Evolutionary conservation across 139 green algal genomes (phyloP), one percentile per base, ranked within the genome.

Genomic region (Raphidocelis subcapitata): DNA sequence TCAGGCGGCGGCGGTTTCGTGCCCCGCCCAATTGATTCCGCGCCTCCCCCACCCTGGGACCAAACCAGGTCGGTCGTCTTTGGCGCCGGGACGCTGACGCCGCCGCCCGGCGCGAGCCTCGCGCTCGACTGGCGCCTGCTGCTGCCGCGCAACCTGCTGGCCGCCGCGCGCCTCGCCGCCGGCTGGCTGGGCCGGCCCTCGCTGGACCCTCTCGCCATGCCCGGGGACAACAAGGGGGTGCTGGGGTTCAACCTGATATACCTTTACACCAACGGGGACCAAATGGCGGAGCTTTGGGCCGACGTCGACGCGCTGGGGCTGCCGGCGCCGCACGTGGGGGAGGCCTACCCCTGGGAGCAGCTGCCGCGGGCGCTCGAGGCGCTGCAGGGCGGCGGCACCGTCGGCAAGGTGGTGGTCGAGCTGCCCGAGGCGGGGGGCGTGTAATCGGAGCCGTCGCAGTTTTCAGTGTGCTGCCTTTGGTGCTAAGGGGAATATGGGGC

Each of bases 191-290:
- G 56, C 20, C 65, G 82, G 31, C 79, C 79, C 16, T 46, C 35
- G 46, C 28, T 87, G 32, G 82, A 87, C 60, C 61, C 67, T 26
- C 52, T 85, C 23, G 62, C 68, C 26, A 61, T 87, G 54, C 82
- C 82, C 5, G 75, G 72, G 0, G 74, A 84, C 21, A 87, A 87
- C 79, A 84, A 85, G 44, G 67, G 65, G 3, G 80, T 85, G 1
- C 52, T 85, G 41, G 81, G 76, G 52, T 83, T 83, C 60, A 83
- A 83, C 47, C 59, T 80, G 23, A 80, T 81, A n/a, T 83, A 55
- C 54, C 49, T 81, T 49, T 84, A 81, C 69, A 49, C 80, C 31
- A 74, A 73, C 52, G 28, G 62, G 4, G 69, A 74, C 1, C 5
- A 79, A n/a, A 33, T 87, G 36, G 29, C 54, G 16, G 46, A 44